Percentiles rank a stretch among this genome's conserved stretches.
Conservation (phyloP, 257 asterid species). For the Solanum medicagineum region DNA sequence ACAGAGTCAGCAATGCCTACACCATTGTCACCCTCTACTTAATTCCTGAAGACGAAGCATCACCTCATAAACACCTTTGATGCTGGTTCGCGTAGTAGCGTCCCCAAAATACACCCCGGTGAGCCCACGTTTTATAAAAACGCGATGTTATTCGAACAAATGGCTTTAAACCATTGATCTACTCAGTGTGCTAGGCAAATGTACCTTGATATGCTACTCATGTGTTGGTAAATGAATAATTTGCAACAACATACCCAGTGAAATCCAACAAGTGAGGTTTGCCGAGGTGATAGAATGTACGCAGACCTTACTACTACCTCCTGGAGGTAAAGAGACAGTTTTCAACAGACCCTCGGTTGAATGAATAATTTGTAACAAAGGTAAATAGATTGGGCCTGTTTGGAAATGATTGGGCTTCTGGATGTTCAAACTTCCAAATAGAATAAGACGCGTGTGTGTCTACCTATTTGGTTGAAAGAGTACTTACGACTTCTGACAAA, state of each 20-base stretch:
- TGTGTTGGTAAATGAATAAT: not conserved
- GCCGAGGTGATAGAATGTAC: too few relatives aligned
- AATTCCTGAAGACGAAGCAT: not conserved
- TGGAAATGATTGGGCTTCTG: not conserved
- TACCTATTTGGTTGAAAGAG: not conserved
- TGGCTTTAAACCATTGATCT: not conserved
- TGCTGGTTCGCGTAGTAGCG: not conserved
- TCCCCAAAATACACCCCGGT: not conserved
- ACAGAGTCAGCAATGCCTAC: slow-evolving; percentile 14
- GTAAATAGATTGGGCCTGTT: not conserved
- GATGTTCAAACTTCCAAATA: not conserved
- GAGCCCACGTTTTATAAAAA: not conserved
- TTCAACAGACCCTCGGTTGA: too few relatives aligned
- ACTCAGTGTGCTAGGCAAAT: not conserved
- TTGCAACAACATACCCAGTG: not conserved
- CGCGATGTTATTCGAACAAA: not conserved
- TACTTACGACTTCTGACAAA: not conserved
- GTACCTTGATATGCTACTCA: not conserved
- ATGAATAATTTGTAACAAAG: not conserved
- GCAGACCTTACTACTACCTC: too few relatives aligned
- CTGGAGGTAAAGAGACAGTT: too few relatives aligned
- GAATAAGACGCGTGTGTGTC: too few relatives aligned
- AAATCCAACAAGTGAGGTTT: too few relatives aligned
- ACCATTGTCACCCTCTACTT: slow-evolving; percentile 25
- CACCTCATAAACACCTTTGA: not conserved